Conservation (phyloP, 768 basidiomycete species). For the Pleurotus tuber-regium region DNA sequence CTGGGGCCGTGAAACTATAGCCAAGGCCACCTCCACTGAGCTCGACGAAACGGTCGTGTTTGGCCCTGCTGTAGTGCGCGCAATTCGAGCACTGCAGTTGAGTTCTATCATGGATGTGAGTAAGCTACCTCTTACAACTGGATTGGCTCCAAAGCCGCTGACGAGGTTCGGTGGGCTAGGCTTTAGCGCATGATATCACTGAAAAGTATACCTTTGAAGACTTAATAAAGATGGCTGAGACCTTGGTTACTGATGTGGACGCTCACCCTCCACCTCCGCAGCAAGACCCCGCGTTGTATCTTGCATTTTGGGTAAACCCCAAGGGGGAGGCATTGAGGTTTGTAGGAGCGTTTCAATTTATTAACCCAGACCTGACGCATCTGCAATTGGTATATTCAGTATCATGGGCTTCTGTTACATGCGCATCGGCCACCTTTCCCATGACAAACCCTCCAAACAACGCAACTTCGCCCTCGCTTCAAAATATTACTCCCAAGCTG, state of each 20-base stretch:
- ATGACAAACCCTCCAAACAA: conserved; percentile 12
- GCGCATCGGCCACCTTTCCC: conserved; percentile 18
- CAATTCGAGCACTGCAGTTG: conserved; percentile 34
- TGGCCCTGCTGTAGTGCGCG: conserved; percentile 37
- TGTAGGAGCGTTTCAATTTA: no score
- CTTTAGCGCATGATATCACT: conserved; percentile 11
- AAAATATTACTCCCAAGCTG: conserved; percentile 30
- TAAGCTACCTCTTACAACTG: no score
- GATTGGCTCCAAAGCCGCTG: no score
- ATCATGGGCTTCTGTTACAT: conserved; percentile 28
- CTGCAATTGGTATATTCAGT: conserved; percentile 15
- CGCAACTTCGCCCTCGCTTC: conserved; percentile 21
- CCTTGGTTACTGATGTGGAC: conserved; percentile 31
- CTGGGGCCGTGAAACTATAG: conserved; percentile 42
- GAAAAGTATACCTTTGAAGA: conserved; percentile 23
- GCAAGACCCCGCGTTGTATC: conserved; percentile 21
- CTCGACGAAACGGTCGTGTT: conserved; percentile 46
- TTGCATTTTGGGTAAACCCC: conserved; percentile 36
- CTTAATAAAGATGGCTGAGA: conserved; percentile 27
- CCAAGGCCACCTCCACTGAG: no score
- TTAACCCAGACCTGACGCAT: no score
- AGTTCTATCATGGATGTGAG: conserved; percentile 31
- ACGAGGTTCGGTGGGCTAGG: no score
- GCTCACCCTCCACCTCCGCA: conserved; percentile 18
- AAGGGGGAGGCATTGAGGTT: conserved; percentile 35